Evolutionary conservation across 2,329 filamentous ascomycete species (phyloP), one percentile per base, ranked within the genome.

Genomic region (Pezicula radicicola): DNA sequence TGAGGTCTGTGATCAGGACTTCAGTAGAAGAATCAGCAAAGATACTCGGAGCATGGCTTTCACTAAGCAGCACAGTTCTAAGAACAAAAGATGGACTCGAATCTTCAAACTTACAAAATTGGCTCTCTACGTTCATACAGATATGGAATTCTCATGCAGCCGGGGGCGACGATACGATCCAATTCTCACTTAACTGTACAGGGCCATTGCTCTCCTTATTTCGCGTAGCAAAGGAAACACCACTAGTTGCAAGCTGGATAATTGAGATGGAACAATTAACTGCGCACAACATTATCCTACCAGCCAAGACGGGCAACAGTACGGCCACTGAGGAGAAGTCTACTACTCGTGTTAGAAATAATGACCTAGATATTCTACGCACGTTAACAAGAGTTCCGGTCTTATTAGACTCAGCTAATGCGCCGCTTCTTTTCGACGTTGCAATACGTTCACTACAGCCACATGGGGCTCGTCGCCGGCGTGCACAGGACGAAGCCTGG

Each of bases 401-500:
- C 37, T 43, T 62, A 18, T 48, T 60, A 36, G 58, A 64, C 49
- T 46, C 71, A 25, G 64, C 66, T 6, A 67, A 75, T 70, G 49
- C 66, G 66, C 70, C 75, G 1, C 62, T 72, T 8, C 62, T 78
- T 6, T 73, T 77, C 47, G 70, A 75, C 48, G 69, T 75, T 51
- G 72, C 75, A 3, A 70, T 73, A 21, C 69, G 72, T 35, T 72
- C 72, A 35, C 67, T 77, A 15, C 72, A 63, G n/a, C 48, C 71
- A 16, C 66, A 72, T 51, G 67, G 72, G 51, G 69, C 70, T 10
- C 73, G 73, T 43, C 73, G 75, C 46, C 65, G 70, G 36, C 70
- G 74, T 56, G 69, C 69, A 7, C 63, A 70, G 21, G 77, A 80
- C 60, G 71, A 71, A 37, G 66, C 70, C 13, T 80, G 76, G 76